A percentile compares a stretch with the other conserved stretches of the same genome.
phyloP scores from a whole-genome alignment of 2,329 filamentous ascomycete genomes.

The Neoascochyta sp. region DNA sequence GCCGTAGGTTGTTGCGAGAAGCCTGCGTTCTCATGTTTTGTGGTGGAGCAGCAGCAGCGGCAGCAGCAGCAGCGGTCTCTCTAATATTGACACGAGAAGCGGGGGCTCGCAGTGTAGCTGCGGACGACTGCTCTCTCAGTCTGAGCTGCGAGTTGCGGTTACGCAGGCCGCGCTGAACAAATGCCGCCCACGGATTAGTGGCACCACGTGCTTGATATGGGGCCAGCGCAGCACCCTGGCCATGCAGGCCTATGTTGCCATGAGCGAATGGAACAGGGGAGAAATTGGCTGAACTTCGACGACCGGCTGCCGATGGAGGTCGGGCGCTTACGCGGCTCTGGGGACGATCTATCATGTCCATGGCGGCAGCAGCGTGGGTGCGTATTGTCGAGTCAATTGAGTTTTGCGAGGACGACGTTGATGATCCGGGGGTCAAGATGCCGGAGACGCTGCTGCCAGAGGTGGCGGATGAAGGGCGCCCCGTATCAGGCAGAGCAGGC shows the following conservation, averaged over 20 bases:
- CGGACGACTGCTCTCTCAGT: slow-evolving; percentile 40
- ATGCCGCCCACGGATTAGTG: slow-evolving; percentile 39
- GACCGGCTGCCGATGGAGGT: slow-evolving; percentile 35
- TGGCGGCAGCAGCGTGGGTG: slow-evolving; percentile 22
- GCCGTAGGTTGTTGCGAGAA: slow-evolving; percentile 36
- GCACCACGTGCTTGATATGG: slow-evolving; percentile 21
- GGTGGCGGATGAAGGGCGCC: slow-evolving; percentile 26
- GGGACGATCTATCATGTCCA: slow-evolving; percentile 39
- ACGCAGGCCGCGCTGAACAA: slow-evolving; percentile 25
- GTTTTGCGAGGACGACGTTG: slow-evolving; percentile 25
- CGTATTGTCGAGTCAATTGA: slow-evolving; percentile 28
- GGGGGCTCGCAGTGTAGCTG: slow-evolving; percentile 34
- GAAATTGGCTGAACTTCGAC: slow-evolving; percentile 33
- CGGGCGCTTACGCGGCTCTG: slow-evolving; percentile 35
- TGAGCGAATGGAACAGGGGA: slow-evolving; percentile 31
- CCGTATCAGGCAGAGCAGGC: slow-evolving; percentile 20
- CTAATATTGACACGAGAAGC: slow-evolving; percentile 35
- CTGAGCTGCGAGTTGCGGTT: slow-evolving; percentile 32
- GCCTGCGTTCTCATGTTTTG: slow-evolving; percentile 32
- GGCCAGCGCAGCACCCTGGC: slow-evolving; percentile 29
- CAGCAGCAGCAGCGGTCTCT: slow-evolving; percentile 16
- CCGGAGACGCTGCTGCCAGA: slow-evolving; percentile 29
- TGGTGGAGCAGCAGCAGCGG: slow-evolving; percentile 8
- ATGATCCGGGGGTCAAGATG: slow-evolving; percentile 28
- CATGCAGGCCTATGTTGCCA: slow-evolving; percentile 32